phyloP scores from a whole-genome alignment of 805 yeast genomes.

The Lipomyces sp. region DNA sequence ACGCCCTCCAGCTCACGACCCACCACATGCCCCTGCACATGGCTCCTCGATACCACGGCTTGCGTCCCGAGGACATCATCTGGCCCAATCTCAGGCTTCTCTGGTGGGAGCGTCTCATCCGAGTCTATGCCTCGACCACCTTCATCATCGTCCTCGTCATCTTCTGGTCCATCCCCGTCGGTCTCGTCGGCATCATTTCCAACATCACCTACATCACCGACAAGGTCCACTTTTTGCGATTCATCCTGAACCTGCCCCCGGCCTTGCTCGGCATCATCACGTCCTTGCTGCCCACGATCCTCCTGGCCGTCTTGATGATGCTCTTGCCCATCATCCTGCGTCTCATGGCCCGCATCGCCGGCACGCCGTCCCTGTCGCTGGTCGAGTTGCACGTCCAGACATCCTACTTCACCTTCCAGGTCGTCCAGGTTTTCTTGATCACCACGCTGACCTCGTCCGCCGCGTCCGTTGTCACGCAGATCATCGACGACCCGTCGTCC shows the following conservation, averaged over 20 bases:
- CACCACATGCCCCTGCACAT: slow-evolving; percentile 45
- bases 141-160: slow-evolving; percentile 64
- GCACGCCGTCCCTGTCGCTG: slow-evolving; percentile 65
- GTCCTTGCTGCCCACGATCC: slow-evolving; percentile 78
- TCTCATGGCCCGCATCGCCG: slow-evolving; percentile 69
- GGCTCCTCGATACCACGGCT: slow-evolving; percentile 54
- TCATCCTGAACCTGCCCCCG: slow-evolving; percentile 69
- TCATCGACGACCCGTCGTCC: slow-evolving; percentile 59
- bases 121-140: slow-evolving; percentile 56
- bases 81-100: slow-evolving; percentile 74
- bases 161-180: slow-evolving; percentile 96
- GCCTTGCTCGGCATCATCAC: slow-evolving; percentile 78
- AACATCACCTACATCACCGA: slow-evolving; percentile 72
- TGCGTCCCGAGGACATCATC: slow-evolving; percentile 75
- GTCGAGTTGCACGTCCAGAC: slow-evolving; percentile 80
- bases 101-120: slow-evolving; percentile 54
- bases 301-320: slow-evolving; percentile 78
- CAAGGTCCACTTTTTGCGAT: slow-evolving; percentile 69
- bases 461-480: slow-evolving; percentile 69
- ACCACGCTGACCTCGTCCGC: slow-evolving; percentile 80
- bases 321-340: slow-evolving; percentile 82
- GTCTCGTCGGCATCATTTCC: slow-evolving; percentile 93
- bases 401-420: slow-evolving; percentile 88
- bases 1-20: slow-evolving; percentile 74
- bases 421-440: slow-evolving; percentile 82